These are phyloP conservation scores for Lophiotrema nucula DNA, from an alignment of 495 filamentous ascomycete genomes.

Conservation along the genomic window DNA sequence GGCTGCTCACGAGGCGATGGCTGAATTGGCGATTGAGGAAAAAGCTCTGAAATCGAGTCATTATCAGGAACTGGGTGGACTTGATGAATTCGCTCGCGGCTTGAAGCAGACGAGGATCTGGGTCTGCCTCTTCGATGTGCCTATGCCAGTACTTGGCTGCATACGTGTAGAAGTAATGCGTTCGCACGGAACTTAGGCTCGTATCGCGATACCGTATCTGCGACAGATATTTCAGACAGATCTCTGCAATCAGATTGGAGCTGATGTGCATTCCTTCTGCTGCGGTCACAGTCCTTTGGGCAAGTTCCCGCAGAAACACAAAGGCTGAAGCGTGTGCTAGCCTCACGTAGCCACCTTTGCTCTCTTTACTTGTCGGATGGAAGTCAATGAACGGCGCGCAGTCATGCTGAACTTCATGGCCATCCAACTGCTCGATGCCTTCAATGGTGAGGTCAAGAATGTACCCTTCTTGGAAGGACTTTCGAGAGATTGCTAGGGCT, in stretches of 20 bases:
- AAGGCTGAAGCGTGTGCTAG: not conserved
- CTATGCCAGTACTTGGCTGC: not conserved
- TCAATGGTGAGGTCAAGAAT: not conserved
- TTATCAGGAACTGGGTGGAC: not conserved
- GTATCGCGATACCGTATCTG: not conserved
- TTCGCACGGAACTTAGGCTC: not conserved
- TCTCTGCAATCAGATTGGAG: not conserved
- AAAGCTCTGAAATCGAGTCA: not conserved
- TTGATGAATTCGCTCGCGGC: not conserved
- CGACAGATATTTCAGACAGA: not conserved
- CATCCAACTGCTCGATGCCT: not conserved
- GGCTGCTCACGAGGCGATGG: not conserved
- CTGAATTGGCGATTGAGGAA: not conserved
- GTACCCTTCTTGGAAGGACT: not conserved
- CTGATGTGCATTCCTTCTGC: not conserved
- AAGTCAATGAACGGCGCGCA: constrained; percentile 2
- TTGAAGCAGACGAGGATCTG: not conserved
- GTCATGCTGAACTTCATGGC: not conserved
- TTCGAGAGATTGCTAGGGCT: not conserved
- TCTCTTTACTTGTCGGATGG: not conserved
- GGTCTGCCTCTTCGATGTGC: not conserved
- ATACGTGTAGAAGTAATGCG: not conserved
- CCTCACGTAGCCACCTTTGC: not conserved
- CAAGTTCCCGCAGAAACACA: not conserved
- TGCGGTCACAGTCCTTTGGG: not conserved